A percentile compares a stretch with the other conserved stretches of the same genome.
Evolutionary conservation across 2,329 filamentous ascomycete species (phyloP).

Genomic region (Aspergillus ochraceus): DNA sequence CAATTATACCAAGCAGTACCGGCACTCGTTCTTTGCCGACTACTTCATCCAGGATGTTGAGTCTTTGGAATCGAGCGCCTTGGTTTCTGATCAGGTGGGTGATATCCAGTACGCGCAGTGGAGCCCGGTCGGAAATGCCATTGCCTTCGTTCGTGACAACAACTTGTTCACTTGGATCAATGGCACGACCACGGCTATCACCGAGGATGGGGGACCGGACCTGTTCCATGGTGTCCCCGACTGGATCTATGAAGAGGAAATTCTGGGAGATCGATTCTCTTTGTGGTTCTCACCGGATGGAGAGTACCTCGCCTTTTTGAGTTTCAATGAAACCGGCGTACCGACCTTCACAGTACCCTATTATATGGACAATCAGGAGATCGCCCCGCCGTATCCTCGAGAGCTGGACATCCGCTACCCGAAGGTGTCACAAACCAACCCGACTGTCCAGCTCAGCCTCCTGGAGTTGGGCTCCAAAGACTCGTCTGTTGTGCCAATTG

Average conservation of each 20-base stretch:
- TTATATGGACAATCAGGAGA: conserved; percentile 60
- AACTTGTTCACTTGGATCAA: conserved; percentile 62
- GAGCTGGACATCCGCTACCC: conserved; percentile 67
- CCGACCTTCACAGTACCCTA: conserved; percentile 66
- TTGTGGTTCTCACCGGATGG: conserved; percentile 92
- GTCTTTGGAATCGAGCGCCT: conserved; percentile 48
- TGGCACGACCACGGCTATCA: conserved; percentile 64
- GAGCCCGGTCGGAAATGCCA: conserved; percentile 57
- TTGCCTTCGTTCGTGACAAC: conserved; percentile 68
- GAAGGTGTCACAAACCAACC: conserved; percentile 68
- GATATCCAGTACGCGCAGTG: conserved; percentile 69
- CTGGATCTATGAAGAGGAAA: conserved; percentile 89
- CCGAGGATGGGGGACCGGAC: conserved; percentile 76
- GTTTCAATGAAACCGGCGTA: conserved; percentile 77
- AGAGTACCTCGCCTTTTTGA: conserved; percentile 79
- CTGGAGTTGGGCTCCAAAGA: conserved; percentile 53
- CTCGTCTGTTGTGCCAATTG: conserved; percentile 50
- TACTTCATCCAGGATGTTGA: conserved; percentile 64
- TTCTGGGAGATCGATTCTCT: conserved; percentile 71
- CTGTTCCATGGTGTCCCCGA: conserved; percentile 91
- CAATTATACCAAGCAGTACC: conserved; percentile 68
- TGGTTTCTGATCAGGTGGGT: conserved; percentile 60
- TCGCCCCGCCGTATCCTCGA: conserved; percentile 62
- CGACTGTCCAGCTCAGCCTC: conserved; percentile 62
- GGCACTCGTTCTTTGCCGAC: conserved; percentile 67